Evolutionary conservation across 2,329 filamentous ascomycete genomes (phyloP).

Genomic region (Mollisia scopiformis): DNA sequence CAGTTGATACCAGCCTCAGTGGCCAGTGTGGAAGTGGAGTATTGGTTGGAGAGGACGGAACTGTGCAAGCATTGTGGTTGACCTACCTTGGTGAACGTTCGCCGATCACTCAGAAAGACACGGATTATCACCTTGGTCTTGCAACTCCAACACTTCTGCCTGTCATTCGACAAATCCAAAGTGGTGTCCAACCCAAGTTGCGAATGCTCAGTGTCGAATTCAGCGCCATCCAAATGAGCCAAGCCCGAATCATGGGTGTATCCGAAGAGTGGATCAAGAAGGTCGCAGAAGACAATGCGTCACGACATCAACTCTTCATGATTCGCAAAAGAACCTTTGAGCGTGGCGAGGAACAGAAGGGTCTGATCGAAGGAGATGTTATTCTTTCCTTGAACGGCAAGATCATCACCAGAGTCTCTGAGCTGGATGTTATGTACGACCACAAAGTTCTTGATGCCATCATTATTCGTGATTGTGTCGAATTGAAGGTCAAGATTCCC

Average conservation of each 20-base stretch:
- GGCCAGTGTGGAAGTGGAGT: slow-evolving; percentile 94
- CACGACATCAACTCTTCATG: slow-evolving; percentile 97
- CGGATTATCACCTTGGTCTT: slow-evolving; percentile 94
- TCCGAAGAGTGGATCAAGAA: slow-evolving; percentile 94
- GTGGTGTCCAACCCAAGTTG: slow-evolving; percentile 76
- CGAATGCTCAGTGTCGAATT: slow-evolving; percentile 94
- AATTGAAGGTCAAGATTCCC: slow-evolving; percentile 75
- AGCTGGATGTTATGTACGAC: slow-evolving; percentile 96
- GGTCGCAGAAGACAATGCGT: slow-evolving; percentile 84
- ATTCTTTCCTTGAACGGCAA: slow-evolving; percentile 89
- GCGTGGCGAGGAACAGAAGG: slow-evolving; percentile 60
- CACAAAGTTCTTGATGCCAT: slow-evolving; percentile 81
- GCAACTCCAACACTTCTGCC: slow-evolving; percentile 87
- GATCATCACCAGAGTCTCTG: slow-evolving; percentile 88
- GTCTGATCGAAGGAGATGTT: slow-evolving; percentile 87
- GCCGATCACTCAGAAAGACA: slow-evolving; percentile 78
- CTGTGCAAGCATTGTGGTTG: slow-evolving; percentile 93
- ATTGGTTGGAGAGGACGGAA: slow-evolving; percentile 84
- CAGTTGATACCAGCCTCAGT: slow-evolving; percentile 90
- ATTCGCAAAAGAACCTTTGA: slow-evolving; percentile 85
- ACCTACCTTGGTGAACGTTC: slow-evolving; percentile 93
- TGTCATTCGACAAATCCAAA: slow-evolving; percentile 84
- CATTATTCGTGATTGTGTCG: slow-evolving; percentile 82
- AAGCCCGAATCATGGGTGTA: slow-evolving; percentile 96
- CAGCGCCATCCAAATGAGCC: slow-evolving; percentile 93